phyloP scores from a whole-genome alignment of 2,329 filamentous ascomycete genomes.

The Didymella arachidicola region DNA sequence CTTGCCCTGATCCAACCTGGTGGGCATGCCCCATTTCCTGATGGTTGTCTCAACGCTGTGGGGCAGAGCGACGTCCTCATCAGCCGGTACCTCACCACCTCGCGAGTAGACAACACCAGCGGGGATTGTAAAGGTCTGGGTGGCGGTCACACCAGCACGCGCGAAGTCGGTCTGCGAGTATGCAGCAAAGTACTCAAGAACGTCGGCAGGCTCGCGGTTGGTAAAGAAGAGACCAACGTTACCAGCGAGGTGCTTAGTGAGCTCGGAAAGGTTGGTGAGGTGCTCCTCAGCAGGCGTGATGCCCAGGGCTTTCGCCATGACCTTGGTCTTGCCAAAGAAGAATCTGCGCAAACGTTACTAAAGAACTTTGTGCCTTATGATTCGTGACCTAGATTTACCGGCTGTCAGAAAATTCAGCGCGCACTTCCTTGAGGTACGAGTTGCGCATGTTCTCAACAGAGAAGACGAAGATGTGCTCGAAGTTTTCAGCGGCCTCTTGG shows the following conservation, averaged over 20 bases:
- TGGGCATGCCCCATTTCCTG: constrained; percentile 87
- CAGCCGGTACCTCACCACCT: constrained; percentile 78
- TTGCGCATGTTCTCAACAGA: constrained; percentile 98
- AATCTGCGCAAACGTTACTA: constrained; percentile 63
- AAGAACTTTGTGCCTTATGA: constrained; percentile 25
- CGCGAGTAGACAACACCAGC: constrained; percentile 80
- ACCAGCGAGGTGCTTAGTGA: constrained; percentile 75
- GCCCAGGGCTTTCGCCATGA: constrained; percentile 96
- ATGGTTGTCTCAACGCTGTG: constrained; percentile 91
- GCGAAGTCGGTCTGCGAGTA: constrained; percentile 87
- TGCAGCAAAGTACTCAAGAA: constrained; percentile 75
- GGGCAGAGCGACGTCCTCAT: constrained; percentile 85
- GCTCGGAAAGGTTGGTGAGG: constrained; percentile 76
- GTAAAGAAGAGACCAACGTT: constrained; percentile 92
- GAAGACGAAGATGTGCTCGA: constrained; percentile 93
- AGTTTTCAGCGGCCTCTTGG: constrained; percentile 82
- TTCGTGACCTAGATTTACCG: constrained; percentile 62
- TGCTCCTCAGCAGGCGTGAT: constrained; percentile 78
- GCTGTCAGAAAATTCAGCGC: constrained; percentile 83
- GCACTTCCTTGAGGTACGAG: constrained; percentile 90
- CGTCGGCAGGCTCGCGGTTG: constrained; percentile 71
- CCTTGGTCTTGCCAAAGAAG: constrained; percentile 99
- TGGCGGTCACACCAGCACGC: constrained; percentile 79
- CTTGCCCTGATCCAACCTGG: constrained; percentile 85
- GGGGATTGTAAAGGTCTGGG: constrained; percentile 80